phyloP scores from a whole-genome alignment of 2,329 filamentous ascomycete species.

The Trichoderma harzianum region DNA sequence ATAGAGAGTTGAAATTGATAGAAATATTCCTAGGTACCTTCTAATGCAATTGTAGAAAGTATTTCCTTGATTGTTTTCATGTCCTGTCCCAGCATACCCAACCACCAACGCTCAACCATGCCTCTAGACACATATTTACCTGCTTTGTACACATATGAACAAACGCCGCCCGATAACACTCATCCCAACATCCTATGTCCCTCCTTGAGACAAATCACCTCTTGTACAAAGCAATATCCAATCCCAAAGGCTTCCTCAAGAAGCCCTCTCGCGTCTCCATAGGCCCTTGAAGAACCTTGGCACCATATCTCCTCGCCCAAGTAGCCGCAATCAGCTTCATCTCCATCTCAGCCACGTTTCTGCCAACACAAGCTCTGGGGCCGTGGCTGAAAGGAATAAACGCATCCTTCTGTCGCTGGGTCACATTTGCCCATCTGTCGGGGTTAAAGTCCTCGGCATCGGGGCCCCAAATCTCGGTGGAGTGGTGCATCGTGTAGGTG shows the following conservation, averaged over 20 bases:
- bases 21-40: not conserved
- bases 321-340: conserved; percentile 73
- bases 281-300: conserved; percentile 50
- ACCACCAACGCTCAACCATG: not conserved
- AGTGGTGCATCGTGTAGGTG: conserved; percentile 79
- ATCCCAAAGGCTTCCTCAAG: conserved; percentile 70
- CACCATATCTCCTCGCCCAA: conserved; percentile 53
- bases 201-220: conserved; percentile 19
- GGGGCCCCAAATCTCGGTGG: conserved; percentile 66
- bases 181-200: not conserved
- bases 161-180: not conserved
- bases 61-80: not conserved
- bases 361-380: conserved; percentile 67
- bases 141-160: not conserved
- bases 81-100: not conserved
- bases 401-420: conserved; percentile 65
- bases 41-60: not conserved
- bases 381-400: conserved; percentile 75
- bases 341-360: conserved; percentile 88
- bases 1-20: not conserved
- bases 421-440: conserved; percentile 66
- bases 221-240: conserved; percentile 43
- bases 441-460: conserved; percentile 71
- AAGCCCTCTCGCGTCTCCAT: conserved; percentile 81
- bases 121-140: not conserved